phyloP scores from a whole-genome alignment of 495 filamentous ascomycete genomes.

The Hypoxylon crocopeplum region DNA sequence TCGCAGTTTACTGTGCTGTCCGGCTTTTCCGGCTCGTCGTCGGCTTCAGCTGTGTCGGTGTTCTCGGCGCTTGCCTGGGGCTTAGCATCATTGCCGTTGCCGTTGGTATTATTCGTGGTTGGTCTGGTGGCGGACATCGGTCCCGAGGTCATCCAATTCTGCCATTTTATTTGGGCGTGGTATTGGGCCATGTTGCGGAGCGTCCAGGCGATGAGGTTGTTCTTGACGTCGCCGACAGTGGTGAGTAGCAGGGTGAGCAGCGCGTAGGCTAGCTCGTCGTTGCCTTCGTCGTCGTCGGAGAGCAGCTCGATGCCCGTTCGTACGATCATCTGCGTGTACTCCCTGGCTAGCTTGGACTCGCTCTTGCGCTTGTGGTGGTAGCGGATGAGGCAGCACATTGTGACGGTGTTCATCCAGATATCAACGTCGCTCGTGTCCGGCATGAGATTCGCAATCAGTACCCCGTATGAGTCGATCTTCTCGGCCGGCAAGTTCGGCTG shows the following conservation, averaged over 20 bases:
- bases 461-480: conserved; percentile 25
- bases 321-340: conserved; percentile 40
- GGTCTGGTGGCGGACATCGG: conserved; percentile 24
- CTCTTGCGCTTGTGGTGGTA: conserved; percentile 41
- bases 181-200: conserved; percentile 34
- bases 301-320: conserved; percentile 50
- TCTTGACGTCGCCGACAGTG: conserved; percentile 36
- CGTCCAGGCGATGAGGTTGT: conserved; percentile 30
- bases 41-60: neutral
- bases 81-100: neutral
- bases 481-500: conserved; percentile 18
- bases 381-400: conserved; percentile 33
- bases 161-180: conserved; percentile 34
- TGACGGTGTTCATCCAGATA: conserved; percentile 13
- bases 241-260: conserved; percentile 39
- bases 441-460: conserved; percentile 24
- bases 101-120: neutral
- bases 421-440: conserved; percentile 25
- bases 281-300: conserved; percentile 51
- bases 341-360: conserved; percentile 34
- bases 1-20: conserved; percentile 28
- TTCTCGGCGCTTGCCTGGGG: neutral
- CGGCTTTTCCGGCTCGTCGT: conserved; percentile 21
- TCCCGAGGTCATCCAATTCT: conserved; percentile 44
- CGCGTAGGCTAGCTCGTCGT: conserved; percentile 49